phyloP scores from a whole-genome alignment of 768 basidiomycete genomes.

The Boletellus sp. region DNA sequence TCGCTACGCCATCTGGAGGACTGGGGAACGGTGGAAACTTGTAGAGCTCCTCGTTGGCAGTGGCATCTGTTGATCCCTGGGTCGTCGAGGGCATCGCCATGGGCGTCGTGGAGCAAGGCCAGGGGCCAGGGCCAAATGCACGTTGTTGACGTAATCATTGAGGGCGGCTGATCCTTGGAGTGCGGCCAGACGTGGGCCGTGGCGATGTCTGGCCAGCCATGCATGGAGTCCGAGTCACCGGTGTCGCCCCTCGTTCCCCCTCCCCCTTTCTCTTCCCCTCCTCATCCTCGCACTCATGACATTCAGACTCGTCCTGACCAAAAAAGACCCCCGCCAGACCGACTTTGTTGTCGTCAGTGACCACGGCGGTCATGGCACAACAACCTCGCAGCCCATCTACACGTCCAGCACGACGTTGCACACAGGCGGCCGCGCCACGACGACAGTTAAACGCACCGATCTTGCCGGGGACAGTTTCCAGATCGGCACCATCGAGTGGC shows the following conservation, averaged over 20 bases:
- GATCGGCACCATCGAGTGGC: conserved; percentile 32
- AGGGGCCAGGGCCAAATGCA: background rate
- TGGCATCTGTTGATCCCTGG: no score
- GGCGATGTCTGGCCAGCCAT: background rate
- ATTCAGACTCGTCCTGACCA: conserved; percentile 16
- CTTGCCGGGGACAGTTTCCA: conserved; percentile 20
- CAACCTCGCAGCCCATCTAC: conserved; percentile 5
- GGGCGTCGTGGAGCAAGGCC: background rate
- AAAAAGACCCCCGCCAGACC: conserved; percentile 24
- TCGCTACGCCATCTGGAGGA: conserved; percentile 36
- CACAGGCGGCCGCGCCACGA: conserved; percentile 16
- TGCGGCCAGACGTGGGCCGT: background rate
- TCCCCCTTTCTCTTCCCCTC: background rate
- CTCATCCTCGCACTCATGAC: conserved; percentile 14
- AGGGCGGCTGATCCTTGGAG: background rate
- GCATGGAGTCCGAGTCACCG: no score
- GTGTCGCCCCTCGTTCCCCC: background rate
- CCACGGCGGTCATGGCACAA: background rate
- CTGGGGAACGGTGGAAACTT: conserved; percentile 49
- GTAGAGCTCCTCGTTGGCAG: background rate
- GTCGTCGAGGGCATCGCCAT: background rate
- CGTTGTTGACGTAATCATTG: conserved; percentile 12
- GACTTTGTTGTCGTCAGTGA: conserved; percentile 19
- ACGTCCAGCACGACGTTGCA: conserved; percentile 16
- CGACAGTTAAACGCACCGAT: conserved; percentile 24